Conservation (phyloP, 352 stramenopile species). For the Phytophthora brassicae region DNA sequence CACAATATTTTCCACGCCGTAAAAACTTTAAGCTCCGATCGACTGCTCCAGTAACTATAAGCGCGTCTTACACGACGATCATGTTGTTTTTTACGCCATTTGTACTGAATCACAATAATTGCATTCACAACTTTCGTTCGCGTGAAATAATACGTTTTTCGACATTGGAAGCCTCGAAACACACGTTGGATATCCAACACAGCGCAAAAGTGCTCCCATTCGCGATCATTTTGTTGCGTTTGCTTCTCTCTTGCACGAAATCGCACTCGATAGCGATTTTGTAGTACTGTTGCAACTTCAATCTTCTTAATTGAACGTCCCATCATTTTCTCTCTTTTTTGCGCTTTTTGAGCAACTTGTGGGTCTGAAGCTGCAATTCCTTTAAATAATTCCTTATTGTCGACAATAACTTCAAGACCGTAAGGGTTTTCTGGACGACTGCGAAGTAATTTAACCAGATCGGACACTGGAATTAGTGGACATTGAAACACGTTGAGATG, state of each 20-base stretch:
- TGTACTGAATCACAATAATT: constrained; percentile 60
- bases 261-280: constrained; percentile 42
- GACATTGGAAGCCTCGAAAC: constrained; percentile 41
- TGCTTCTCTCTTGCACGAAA: constrained; percentile 30
- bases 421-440: constrained; percentile 53
- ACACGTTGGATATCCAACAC: constrained; percentile 66
- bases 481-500: constrained; percentile 55
- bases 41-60: constrained; percentile 64
- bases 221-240: constrained; percentile 19
- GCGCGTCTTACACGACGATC: constrained; percentile 54
- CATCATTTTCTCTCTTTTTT: constrained; percentile 36
- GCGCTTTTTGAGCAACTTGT: constrained; percentile 34
- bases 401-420: constrained; percentile 51
- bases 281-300: constrained; percentile 42
- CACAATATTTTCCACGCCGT: constrained; percentile 43
- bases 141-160: constrained; percentile 45
- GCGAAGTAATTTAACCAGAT: constrained; percentile 32
- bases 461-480: constrained; percentile 25
- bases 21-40: constrained; percentile 54
- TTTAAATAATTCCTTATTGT: constrained; percentile 38
- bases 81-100: constrained; percentile 51
- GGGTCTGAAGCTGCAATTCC: constrained; percentile 48
- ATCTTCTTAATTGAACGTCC: constrained; percentile 17
- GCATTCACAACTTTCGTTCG: constrained; percentile 34
- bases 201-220: constrained; percentile 54